Conservation (phyloP, 2,329 filamentous ascomycete species). For the Talaromyces rugulosus region DNA sequence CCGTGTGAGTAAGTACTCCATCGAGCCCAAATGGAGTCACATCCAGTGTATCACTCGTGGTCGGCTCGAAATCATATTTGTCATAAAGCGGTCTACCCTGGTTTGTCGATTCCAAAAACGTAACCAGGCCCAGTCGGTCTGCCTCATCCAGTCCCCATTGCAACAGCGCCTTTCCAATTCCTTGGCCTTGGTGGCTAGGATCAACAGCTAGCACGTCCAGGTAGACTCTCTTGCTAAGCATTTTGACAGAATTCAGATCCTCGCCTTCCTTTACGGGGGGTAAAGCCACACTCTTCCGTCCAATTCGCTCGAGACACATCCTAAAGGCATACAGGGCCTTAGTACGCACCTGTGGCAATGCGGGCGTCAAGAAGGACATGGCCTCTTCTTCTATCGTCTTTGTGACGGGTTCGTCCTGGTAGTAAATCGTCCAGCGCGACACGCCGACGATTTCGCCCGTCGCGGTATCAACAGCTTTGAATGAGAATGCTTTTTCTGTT, state of each 20-base stretch:
- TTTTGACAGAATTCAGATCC: neutral
- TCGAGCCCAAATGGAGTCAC: neutral
- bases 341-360: conserved; percentile 4
- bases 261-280: neutral
- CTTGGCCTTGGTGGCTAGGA: conserved; percentile 30
- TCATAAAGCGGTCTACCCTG: conserved; percentile 35
- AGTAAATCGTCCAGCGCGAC: conserved; percentile 9
- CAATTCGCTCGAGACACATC: neutral
- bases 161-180: conserved; percentile 34
- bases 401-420: conserved; percentile 7
- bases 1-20: neutral
- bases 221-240: conserved; percentile 8
- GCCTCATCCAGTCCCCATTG: conserved; percentile 28
- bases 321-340: neutral
- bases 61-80: conserved; percentile 19
- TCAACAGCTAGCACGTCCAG: conserved; percentile 9
- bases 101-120: conserved; percentile 34
- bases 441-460: conserved; percentile 9
- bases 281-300: neutral
- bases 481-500: neutral
- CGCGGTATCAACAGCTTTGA: conserved; percentile 11
- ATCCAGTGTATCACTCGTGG: conserved; percentile 3
- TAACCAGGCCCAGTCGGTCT: conserved; percentile 29
- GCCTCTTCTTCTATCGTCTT: conserved; percentile 11
- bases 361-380: neutral